A percentile compares a stretch with the other conserved stretches of the same genome.
Evolutionary conservation across 1,139 yeast genomes (phyloP).

Genomic region (Nakaseomyces sp.): DNA sequence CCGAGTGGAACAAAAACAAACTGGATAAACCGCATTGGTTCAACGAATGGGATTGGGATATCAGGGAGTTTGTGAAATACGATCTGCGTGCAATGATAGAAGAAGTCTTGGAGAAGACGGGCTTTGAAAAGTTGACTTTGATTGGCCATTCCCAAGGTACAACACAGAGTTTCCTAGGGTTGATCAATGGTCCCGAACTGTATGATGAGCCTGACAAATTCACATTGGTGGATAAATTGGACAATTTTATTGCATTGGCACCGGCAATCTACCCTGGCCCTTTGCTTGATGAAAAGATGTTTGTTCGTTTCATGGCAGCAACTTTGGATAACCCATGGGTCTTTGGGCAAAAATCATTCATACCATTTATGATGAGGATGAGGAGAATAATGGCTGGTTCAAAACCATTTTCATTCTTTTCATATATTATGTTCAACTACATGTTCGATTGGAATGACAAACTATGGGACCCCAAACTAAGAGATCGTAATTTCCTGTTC

Average conservation of each 20-base stretch:
- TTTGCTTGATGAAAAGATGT: slow-evolving; percentile 48
- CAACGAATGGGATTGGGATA: slow-evolving; percentile 81
- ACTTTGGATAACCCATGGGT: slow-evolving; percentile 38
- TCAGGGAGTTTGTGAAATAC: slow-evolving; percentile 64
- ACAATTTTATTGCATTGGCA: slow-evolving; percentile 66
- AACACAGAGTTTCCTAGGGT: slow-evolving; percentile 63
- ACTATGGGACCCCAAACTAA: slow-evolving; percentile 62
- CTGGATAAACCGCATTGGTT: slow-evolving; percentile 31
- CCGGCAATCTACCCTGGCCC: slow-evolving; percentile 90
- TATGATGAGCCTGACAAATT: slow-evolving; percentile 33
- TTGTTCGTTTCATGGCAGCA: slow-evolving; percentile 38
- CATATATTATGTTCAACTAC: slow-evolving; percentile 76
- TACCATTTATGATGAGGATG: slow-evolving; percentile 49
- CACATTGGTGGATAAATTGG: slow-evolving; percentile 41
- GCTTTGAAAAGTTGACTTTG: slow-evolving; percentile 43
- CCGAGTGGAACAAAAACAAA: slow-evolving; percentile 42
- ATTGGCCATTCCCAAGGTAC: slow-evolving; percentile 93
- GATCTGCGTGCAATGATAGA: slow-evolving; percentile 72
- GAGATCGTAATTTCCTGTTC: slow-evolving; percentile 69
- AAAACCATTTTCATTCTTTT: slow-evolving; percentile 50
- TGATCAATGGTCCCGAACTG: slow-evolving; percentile 35
- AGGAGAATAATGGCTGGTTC: slow-evolving; percentile 41
- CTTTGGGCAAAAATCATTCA: slow-evolving; percentile 56
- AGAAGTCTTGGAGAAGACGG: slow-evolving; percentile 42
- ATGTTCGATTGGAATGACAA: slow-evolving; percentile 79